phyloP scores from a whole-genome alignment of 768 basidiomycete species.

The Amanita pallidorosea region DNA sequence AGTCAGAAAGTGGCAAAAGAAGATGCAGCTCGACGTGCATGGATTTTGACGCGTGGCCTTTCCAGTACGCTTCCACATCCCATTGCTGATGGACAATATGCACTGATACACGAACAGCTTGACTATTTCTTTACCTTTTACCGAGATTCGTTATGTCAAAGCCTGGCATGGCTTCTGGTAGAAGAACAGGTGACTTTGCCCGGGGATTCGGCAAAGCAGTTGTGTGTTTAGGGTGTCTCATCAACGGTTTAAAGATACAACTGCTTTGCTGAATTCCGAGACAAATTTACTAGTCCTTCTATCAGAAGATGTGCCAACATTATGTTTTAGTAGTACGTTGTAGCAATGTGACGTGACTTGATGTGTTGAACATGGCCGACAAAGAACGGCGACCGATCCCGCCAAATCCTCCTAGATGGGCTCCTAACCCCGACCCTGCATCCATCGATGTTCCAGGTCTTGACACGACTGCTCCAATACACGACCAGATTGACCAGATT shows the following conservation, averaged over 20 bases:
- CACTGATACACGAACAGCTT: background rate
- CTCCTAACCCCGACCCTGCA: conserved; percentile 50
- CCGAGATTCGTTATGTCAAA: background rate
- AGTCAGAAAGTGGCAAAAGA: conserved; percentile 62
- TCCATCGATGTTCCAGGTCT: conserved; percentile 64
- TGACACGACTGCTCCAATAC: conserved; percentile 54
- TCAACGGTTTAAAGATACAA: background rate
- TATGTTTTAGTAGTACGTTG: too few relatives aligned
- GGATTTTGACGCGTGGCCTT: conserved; percentile 10
- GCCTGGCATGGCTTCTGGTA: background rate
- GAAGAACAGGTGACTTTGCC: background rate
- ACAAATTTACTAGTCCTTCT: background rate
- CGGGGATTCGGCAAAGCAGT: background rate
- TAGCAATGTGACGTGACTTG: background rate
- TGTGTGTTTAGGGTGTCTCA: background rate
- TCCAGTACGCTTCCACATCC: background rate
- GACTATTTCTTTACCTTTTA: background rate
- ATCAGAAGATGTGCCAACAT: background rate
- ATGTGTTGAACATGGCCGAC: background rate
- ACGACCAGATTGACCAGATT: conserved; percentile 88
- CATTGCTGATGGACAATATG: background rate
- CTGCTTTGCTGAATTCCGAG: background rate
- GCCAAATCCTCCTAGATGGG: conserved; percentile 60
- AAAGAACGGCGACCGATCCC: conserved; percentile 22
- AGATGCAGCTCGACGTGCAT: conserved; percentile 54